phyloP scores from a whole-genome alignment of 805 yeast species.

The Metschnikowia continentalis region DNA sequence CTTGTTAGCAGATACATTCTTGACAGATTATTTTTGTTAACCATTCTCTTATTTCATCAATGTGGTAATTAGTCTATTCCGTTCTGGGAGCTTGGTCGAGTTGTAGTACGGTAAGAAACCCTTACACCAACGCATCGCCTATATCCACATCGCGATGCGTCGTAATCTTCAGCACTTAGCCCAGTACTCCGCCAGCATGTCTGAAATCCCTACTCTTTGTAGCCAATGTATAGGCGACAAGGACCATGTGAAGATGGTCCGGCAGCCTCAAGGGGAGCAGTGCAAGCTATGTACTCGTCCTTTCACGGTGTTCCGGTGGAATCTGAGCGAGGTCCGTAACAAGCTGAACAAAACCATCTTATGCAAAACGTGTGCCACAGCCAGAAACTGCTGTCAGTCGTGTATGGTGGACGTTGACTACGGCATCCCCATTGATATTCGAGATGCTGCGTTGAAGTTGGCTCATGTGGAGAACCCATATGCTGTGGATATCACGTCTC shows the following conservation, averaged over 20 bases:
- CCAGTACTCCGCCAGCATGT: constrained; percentile 5
- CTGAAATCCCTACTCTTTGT: constrained; percentile 62
- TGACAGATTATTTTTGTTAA: background rate
- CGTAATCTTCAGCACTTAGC: background rate
- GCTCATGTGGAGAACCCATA: constrained; percentile 40
- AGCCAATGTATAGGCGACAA: constrained; percentile 66
- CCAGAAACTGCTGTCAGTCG: constrained; percentile 80
- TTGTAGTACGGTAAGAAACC: background rate
- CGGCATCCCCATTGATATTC: constrained; percentile 71
- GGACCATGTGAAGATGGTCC: constrained; percentile 63
- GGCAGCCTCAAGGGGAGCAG: constrained; percentile 69
- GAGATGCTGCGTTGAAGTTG: constrained; percentile 78
- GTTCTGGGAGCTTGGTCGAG: background rate
- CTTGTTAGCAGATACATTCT: background rate
- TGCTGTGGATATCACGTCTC: constrained; percentile 23
- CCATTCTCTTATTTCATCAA: too few species aligned
- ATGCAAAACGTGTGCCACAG: constrained; percentile 75
- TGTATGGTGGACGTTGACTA: constrained; percentile 81
- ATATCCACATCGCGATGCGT: constrained; percentile 1
- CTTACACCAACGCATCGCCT: background rate
- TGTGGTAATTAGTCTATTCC: too few species aligned
- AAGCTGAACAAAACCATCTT: constrained; percentile 59
- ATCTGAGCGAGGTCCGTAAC: constrained; percentile 38
- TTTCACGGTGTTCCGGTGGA: constrained; percentile 78
- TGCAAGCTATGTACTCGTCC: constrained; percentile 85